These are phyloP conservation scores for cucumber (Cucumis sativus) DNA, from an alignment of 306 rosid species.

Conservation along the genomic window DNA sequence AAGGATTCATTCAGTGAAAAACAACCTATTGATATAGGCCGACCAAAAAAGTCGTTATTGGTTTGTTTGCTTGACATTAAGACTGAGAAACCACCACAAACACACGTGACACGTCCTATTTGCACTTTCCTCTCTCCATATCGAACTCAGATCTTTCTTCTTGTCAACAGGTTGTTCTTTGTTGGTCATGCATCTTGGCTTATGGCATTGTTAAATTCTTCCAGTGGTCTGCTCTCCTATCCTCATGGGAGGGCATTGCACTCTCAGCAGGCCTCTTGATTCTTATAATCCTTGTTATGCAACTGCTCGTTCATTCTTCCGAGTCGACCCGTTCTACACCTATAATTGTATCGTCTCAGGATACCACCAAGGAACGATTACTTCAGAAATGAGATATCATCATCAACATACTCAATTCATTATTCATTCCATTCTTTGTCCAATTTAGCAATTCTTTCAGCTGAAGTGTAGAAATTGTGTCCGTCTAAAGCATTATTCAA, in stretches of 20 bases:
- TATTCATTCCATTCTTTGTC: neutral
- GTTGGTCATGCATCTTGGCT: conserved; percentile 40
- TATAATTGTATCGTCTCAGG: conserved; percentile 19
- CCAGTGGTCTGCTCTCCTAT: conserved; percentile 37
- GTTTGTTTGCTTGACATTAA: conserved; percentile 24
- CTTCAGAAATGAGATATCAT: conserved; percentile 25
- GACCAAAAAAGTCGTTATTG: conserved; percentile 47
- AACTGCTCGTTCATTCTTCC: conserved; percentile 52
- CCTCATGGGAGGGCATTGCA: conserved; percentile 63
- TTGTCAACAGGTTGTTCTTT: conserved; percentile 39
- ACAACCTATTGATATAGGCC: conserved; percentile 27
- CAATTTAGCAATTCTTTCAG: neutral
- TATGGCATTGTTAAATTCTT: conserved; percentile 23
- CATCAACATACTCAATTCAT: neutral
- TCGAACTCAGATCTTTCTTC: conserved; percentile 9
- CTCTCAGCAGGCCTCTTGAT: conserved; percentile 27
- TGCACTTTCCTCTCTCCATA: neutral
- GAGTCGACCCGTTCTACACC: conserved; percentile 40
- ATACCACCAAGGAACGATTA: conserved; percentile 32
- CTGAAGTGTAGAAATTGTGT: neutral
- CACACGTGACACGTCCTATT: neutral
- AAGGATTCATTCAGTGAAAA: conserved; percentile 47
- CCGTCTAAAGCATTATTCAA: neutral
- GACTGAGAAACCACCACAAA: neutral
- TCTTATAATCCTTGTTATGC: conserved; percentile 40